Conservation (phyloP, 73 alveolate genomes). For the Tetrahymena thermophila region DNA sequence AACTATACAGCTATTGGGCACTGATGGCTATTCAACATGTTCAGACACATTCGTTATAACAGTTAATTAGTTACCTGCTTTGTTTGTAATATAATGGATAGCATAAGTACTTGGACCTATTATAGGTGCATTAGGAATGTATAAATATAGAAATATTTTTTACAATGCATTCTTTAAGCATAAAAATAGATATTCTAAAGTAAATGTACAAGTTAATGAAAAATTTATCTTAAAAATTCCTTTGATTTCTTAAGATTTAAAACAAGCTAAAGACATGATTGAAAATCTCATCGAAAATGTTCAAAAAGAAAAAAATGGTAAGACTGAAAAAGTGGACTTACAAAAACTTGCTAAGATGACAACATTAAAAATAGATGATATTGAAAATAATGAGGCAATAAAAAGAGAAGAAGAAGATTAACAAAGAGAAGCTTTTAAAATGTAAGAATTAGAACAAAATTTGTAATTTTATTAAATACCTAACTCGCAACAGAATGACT, state of each 20-base stretch:
- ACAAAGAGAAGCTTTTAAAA: not conserved
- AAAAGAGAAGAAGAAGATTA: not conserved
- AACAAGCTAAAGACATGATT: not conserved
- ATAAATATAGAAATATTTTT: not conserved
- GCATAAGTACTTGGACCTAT: not conserved
- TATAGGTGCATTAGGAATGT: not conserved
- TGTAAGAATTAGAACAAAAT: not conserved
- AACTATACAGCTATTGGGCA: not conserved
- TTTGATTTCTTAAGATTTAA: not conserved
- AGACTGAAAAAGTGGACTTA: not conserved
- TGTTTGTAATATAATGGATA: not conserved
- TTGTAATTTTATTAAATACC: not conserved
- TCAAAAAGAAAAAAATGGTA: not conserved
- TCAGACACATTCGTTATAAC: not conserved
- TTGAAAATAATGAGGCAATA: not conserved
- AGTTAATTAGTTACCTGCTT: not conserved
- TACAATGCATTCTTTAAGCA: not conserved
- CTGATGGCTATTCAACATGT: not conserved
- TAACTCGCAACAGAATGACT: not conserved
- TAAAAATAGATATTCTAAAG: not conserved
- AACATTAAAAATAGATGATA: not conserved
- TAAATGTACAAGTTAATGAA: not conserved
- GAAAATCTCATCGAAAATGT: not conserved
- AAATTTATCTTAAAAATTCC: not conserved
- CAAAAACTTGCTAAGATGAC: not conserved